These are phyloP conservation scores for Sporothrix globosa DNA, from an alignment of 2,329 filamentous ascomycete genomes.

Conservation along the genomic window DNA sequence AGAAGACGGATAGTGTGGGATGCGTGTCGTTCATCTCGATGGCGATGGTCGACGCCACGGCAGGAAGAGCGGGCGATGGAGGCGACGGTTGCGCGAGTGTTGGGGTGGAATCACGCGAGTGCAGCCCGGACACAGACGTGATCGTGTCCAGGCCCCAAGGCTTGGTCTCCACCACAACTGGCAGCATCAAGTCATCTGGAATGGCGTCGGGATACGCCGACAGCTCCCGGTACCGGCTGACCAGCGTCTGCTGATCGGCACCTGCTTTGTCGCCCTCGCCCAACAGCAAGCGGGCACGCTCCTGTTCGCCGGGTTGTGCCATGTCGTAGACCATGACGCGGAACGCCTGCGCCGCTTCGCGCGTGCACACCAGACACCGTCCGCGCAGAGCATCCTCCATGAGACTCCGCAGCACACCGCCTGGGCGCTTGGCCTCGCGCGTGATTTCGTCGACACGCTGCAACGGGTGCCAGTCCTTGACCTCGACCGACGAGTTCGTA, in stretches of 20 bases:
- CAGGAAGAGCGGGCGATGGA: slow-evolving; percentile 49
- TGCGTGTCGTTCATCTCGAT: slow-evolving; percentile 43
- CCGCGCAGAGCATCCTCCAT: slow-evolving; percentile 61
- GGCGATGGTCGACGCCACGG: slow-evolving; percentile 48
- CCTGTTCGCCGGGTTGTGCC: slow-evolving; percentile 63
- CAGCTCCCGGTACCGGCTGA: slow-evolving; percentile 43
- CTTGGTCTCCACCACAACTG: slow-evolving; percentile 60
- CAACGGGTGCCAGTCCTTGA: slow-evolving; percentile 52
- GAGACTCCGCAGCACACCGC: slow-evolving; percentile 58
- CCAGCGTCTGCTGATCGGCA: slow-evolving; percentile 35
- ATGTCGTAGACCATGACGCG: slow-evolving; percentile 67
- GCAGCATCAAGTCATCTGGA: slow-evolving; percentile 52
- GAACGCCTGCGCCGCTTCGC: slow-evolving; percentile 67
- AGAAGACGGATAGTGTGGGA: slow-evolving; percentile 68
- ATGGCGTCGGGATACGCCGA: slow-evolving; percentile 45
- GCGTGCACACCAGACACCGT: slow-evolving; percentile 66
- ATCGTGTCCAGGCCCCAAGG: slow-evolving; percentile 47
- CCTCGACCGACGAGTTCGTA: slow-evolving; percentile 55
- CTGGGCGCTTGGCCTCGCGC: slow-evolving; percentile 62
- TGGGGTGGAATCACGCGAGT: background rate
- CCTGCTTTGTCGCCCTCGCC: background rate
- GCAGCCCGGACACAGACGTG: slow-evolving; percentile 46
- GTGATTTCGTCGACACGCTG: slow-evolving; percentile 67
- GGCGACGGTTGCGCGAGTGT: background rate
- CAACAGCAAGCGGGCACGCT: slow-evolving; percentile 60